These are phyloP conservation scores for Raddia guianensis DNA, from an alignment of 176 grass and related monocot genomes.

Conservation along the genomic window DNA sequence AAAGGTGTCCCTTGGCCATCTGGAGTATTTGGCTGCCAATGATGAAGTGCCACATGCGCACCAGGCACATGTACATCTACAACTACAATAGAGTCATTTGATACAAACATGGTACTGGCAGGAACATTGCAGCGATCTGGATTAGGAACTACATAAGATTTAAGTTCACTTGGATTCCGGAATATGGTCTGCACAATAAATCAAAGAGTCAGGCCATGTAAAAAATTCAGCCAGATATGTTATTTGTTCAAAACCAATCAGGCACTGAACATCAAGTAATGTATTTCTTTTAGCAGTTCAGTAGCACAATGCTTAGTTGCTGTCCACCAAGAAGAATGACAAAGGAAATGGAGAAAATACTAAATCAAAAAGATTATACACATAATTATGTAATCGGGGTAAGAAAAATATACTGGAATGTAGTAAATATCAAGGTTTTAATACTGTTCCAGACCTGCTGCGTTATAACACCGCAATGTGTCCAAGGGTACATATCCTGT, in stretches of 20 bases:
- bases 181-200: conserved; percentile 90
- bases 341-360: conserved; percentile 25
- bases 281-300: conserved; percentile 8
- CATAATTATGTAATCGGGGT: background rate
- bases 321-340: conserved; percentile 31
- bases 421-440: background rate
- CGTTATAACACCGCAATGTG: background rate
- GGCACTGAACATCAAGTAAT: background rate
- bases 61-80: conserved; percentile 77
- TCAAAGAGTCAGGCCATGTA: conserved; percentile 31
- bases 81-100: conserved; percentile 84
- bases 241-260: conserved; percentile 22
- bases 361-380: conserved; percentile 7
- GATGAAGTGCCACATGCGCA: conserved; percentile 85
- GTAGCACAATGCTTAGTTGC: conserved; percentile 10
- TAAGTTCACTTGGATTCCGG: conserved; percentile 89
- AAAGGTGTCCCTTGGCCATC: conserved; percentile 96
- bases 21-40: conserved; percentile 97
- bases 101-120: conserved; percentile 81
- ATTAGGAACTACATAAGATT: conserved; percentile 76
- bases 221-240: conserved; percentile 19
- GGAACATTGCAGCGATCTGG: conserved; percentile 93
- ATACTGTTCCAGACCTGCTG: background rate
- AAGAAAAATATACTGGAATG: conserved; percentile 2
- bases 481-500: background rate